Evolutionary conservation across 2,329 filamentous ascomycete species (phyloP).

Genomic region (Zopfia rhizophila): DNA sequence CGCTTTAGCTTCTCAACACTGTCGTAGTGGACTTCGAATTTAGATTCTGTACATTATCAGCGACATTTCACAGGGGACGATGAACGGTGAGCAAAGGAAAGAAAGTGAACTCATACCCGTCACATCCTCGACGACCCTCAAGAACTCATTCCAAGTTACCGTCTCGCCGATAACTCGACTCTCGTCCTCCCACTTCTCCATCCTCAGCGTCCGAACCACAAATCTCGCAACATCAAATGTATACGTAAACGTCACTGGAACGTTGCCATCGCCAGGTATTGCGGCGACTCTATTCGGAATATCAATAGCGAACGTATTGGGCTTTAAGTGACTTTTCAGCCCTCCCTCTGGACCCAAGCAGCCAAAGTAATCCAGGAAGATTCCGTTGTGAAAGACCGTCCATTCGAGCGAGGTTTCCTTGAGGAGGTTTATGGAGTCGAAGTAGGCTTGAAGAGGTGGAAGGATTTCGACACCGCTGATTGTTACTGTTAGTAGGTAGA

Average conservation of each 20-base stretch:
- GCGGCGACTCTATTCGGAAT: slow-evolving; percentile 47
- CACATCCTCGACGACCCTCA: slow-evolving; percentile 12
- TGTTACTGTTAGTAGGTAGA: no score
- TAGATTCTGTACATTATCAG: slow-evolving; percentile 1
- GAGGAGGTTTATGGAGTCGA: slow-evolving; percentile 13
- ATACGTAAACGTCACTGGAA: slow-evolving; percentile 59
- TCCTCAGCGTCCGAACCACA: slow-evolving; percentile 53
- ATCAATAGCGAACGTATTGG: slow-evolving; percentile 19
- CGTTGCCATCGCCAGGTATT: slow-evolving; percentile 62
- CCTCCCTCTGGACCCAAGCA: no score
- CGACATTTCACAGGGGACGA: background rate
- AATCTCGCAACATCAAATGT: slow-evolving; percentile 61
- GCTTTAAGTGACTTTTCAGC: slow-evolving; percentile 18
- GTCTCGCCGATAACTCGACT: slow-evolving; percentile 18
- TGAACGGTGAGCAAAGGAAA: background rate
- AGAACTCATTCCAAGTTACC: slow-evolving; percentile 19
- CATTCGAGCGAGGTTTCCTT: slow-evolving; percentile 22
- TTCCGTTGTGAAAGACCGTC: slow-evolving; percentile 26
- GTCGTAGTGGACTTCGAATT: slow-evolving; percentile 16
- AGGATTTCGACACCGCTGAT: no score
- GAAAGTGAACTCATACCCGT: background rate
- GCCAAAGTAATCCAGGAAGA: slow-evolving; percentile 36
- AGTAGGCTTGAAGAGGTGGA: no score
- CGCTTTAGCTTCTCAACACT: slow-evolving; percentile 16
- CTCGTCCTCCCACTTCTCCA: slow-evolving; percentile 56